Evolutionary conservation across 1,139 yeast genomes (phyloP).

Genomic region (Pichia sp.): DNA sequence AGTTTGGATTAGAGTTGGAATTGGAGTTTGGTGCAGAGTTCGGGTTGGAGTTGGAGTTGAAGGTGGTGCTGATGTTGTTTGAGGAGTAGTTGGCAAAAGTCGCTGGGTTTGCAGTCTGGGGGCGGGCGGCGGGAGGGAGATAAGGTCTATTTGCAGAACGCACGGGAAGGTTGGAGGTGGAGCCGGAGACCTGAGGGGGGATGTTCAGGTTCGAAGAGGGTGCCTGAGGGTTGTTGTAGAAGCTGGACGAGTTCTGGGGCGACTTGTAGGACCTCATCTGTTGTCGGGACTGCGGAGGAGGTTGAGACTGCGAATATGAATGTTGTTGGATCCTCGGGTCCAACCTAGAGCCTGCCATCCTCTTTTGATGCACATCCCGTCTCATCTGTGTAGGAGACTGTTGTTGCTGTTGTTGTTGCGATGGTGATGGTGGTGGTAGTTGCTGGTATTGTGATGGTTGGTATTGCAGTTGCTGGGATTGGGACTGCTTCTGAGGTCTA

Average conservation of each 20-base stretch:
- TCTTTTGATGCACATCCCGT: not conserved
- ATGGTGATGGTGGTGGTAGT: not conserved
- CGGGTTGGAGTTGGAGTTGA: not conserved
- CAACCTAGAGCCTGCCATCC: not conserved
- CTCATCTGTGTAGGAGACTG: constrained; percentile 10
- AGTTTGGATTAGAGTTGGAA: not conserved
- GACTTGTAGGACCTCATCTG: constrained; percentile 5
- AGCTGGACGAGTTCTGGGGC: not conserved
- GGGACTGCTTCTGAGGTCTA: not conserved
- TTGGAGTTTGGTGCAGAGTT: constrained; percentile 2
- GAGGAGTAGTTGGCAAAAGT: not conserved
- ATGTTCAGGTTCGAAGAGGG: constrained; percentile 2
- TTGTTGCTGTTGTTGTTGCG: constrained; percentile 5
- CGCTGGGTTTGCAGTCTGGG: not conserved
- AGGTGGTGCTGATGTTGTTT: not conserved
- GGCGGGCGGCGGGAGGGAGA: not conserved
- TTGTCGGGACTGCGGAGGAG: not conserved
- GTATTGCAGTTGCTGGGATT: not conserved
- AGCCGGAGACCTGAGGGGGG: not conserved
- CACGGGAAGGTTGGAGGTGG: not conserved
- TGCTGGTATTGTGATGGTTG: not conserved
- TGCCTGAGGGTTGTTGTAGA: constrained; percentile 7
- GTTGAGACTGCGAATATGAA: not conserved
- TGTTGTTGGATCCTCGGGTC: not conserved
- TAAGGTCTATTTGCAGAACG: not conserved